phyloP scores from a whole-genome alignment of 2,329 filamentous ascomycete species.

The Xylaria sp. region DNA sequence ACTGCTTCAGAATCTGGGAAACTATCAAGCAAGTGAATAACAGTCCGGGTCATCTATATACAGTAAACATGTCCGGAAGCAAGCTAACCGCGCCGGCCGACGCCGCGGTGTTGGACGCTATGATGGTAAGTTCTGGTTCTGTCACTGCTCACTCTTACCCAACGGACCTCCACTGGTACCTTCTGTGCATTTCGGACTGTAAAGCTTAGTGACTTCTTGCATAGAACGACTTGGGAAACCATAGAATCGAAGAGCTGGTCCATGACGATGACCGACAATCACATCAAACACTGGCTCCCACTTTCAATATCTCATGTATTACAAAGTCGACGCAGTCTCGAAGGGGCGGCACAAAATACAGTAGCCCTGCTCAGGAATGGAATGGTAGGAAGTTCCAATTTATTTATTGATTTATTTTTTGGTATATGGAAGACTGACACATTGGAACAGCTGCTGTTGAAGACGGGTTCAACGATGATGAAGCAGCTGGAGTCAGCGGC shows the following conservation, averaged over 20 bases:
- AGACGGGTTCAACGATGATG: slow-evolving; percentile 39
- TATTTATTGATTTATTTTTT: neutral
- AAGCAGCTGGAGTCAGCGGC: slow-evolving; percentile 33
- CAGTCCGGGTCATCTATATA: neutral
- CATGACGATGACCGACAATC: slow-evolving; percentile 1
- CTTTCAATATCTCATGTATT: neutral
- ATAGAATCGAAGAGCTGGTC: slow-evolving; percentile 38
- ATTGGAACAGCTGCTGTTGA: slow-evolving; percentile 34
- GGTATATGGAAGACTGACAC: slow-evolving; percentile 8
- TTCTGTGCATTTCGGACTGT: neutral
- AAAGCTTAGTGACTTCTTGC: slow-evolving; percentile 1
- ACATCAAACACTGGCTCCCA: neutral
- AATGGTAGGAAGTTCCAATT: slow-evolving; percentile 29
- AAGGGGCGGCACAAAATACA: neutral
- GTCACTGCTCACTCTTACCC: neutral
- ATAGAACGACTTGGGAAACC: slow-evolving; percentile 40
- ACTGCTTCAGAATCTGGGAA: neutral
- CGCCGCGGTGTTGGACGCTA: neutral
- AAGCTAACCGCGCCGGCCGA: neutral
- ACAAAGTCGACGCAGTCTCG: neutral
- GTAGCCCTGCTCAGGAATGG: slow-evolving; percentile 13
- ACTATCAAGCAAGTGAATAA: neutral
- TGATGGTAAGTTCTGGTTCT: slow-evolving; percentile 27
- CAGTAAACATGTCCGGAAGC: slow-evolving; percentile 15
- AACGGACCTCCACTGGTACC: neutral